A percentile compares a stretch with the other conserved stretches of the same genome.
Conservation (phyloP, 2,329 filamentous ascomycete species). For the Thielaviopsis musarum region DNA sequence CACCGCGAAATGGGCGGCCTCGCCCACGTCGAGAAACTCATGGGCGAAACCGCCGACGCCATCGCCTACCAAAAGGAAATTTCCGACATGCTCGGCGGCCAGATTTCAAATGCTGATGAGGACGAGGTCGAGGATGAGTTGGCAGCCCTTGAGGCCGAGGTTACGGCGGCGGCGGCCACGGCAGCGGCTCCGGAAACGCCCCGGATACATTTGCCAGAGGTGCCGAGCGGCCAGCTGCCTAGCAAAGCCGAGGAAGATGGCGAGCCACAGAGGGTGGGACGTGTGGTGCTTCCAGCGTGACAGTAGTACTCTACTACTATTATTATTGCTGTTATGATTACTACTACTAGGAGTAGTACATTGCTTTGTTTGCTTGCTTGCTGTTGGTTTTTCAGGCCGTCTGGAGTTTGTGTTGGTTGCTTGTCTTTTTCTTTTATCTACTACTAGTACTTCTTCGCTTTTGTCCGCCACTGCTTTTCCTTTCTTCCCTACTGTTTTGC, state of each 20-base stretch:
- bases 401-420: background rate
- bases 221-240: background rate
- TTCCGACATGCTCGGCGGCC: constrained; percentile 73
- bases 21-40: constrained; percentile 83
- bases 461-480: background rate
- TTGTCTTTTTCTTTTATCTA: background rate
- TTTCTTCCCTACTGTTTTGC: background rate
- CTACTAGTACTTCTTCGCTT: background rate
- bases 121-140: constrained; percentile 96
- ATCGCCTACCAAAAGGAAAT: constrained; percentile 92
- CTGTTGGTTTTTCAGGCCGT: background rate
- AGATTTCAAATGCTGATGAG: constrained; percentile 87
- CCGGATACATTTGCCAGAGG: background rate
- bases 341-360: background rate
- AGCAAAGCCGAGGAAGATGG: background rate
- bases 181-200: too few species aligned
- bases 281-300: background rate
- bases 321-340: background rate
- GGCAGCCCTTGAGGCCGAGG: constrained; percentile 49
- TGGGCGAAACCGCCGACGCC: constrained; percentile 83
- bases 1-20: constrained; percentile 91
- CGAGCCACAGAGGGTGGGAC: background rate
- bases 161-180: constrained; percentile 13
- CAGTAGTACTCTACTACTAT: background rate
- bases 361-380: background rate